These are phyloP conservation scores for Linnemannia hyalina DNA, from an alignment of 192 early-diverging fungal genomes.

Conservation along the genomic window DNA sequence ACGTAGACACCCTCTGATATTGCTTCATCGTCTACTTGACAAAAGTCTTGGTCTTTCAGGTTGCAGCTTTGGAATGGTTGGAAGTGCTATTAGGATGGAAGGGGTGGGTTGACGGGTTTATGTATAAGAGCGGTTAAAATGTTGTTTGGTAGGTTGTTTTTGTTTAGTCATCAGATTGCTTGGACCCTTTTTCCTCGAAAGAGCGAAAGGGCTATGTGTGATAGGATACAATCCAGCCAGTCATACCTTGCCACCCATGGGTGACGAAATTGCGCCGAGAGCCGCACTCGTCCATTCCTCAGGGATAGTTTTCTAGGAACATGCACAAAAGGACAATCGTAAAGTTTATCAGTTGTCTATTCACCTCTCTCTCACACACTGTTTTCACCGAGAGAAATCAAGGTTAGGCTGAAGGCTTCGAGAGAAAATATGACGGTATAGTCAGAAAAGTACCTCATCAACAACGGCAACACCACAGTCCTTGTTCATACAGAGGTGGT, in stretches of 20 bases:
- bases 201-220: neutral
- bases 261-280: constrained; percentile 80
- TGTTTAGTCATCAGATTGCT: neutral
- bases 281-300: constrained; percentile 67
- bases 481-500: constrained; percentile 83
- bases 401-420: neutral
- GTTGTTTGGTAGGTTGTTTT: neutral
- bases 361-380: neutral
- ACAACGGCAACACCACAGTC: constrained; percentile 90
- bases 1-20: constrained; percentile 84
- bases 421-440: neutral
- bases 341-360: neutral
- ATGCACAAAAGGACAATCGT: neutral
- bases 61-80: constrained; percentile 68
- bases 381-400: neutral
- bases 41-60: constrained; percentile 87
- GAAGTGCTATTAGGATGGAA: constrained; percentile 59
- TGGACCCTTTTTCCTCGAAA: neutral
- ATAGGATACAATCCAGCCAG: constrained; percentile 1
- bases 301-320: constrained; percentile 57
- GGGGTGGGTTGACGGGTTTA: constrained; percentile 33
- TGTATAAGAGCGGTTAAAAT: neutral
- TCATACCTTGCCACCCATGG: constrained; percentile 66
- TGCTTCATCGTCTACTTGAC: constrained; percentile 86
- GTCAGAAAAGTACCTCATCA: constrained; percentile 68